Conservation (phyloP, 371 early-diverging fungal species). For the Circinella minor region DNA sequence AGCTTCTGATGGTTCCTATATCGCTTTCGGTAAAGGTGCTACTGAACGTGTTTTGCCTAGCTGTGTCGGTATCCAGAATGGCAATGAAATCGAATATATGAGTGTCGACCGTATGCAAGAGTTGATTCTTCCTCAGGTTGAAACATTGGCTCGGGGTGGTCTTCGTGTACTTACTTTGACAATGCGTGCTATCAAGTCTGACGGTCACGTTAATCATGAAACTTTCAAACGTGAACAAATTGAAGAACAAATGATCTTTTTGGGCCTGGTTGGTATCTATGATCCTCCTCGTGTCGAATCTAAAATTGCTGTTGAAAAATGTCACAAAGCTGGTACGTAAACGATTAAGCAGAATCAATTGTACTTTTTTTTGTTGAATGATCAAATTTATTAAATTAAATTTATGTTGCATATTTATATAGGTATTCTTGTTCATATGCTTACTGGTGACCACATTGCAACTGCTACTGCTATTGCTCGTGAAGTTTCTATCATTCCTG, state of each 20-base stretch:
- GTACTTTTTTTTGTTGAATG: too few species aligned
- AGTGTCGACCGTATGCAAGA: conserved; percentile 51
- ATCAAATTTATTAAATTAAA: background rate
- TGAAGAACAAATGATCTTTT: conserved; percentile 80
- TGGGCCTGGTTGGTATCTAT: conserved; percentile 92
- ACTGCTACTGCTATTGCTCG: conserved; percentile 92
- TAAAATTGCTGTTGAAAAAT: conserved; percentile 79
- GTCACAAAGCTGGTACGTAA: conserved; percentile 67
- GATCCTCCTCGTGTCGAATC: conserved; percentile 91
- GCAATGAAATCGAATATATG: conserved; percentile 38
- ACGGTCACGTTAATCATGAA: conserved; percentile 37
- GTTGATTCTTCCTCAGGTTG: conserved; percentile 61
- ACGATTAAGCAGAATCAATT: background rate
- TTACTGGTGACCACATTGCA: conserved; percentile 90
- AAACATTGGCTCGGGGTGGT: conserved; percentile 69
- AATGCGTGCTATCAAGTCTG: conserved; percentile 57
- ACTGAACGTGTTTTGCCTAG: conserved; percentile 74
- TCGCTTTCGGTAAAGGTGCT: conserved; percentile 71
- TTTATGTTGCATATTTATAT: background rate
- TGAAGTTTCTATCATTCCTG: conserved; percentile 84
- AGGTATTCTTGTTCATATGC: conserved; percentile 89
- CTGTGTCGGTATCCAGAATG: conserved; percentile 45
- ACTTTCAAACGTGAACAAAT: conserved; percentile 61
- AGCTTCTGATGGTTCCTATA: conserved; percentile 58
- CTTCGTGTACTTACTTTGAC: conserved; percentile 68